Evolutionary conservation across 345 rosid species (phyloP), one percentile per base, ranked within the genome.

Genomic region (Gossypioides kirkii): DNA sequence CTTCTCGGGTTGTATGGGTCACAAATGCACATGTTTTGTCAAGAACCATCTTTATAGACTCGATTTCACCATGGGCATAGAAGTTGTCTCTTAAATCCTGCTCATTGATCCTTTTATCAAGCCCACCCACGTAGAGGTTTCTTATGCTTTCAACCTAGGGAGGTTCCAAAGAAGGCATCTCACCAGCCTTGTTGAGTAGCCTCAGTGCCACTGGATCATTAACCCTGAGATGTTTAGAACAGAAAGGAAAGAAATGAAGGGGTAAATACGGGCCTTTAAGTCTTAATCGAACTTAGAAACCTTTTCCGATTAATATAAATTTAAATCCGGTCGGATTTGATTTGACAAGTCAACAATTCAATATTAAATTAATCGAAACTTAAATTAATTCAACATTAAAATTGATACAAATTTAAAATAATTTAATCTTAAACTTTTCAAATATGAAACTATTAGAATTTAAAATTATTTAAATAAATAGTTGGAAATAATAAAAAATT

Each of bases 1-100:
- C 98, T 84, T 94, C 97, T 73, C 97, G 84, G 74, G 84, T 85
- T 74, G 97, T 91, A 79, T 94, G 92, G 25, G 97, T 85, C 66
- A 94, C 92, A 80, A 94, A 92, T 0, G 98, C 97, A 68, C 92
- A 91, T 32, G 97, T 16, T 18, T 58, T 58, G 36, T 58, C 32
- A 25, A 58, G 36, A 7, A 58, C 61, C 38, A 58, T 58, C 61
- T 58, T 58, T 23, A 58, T 23, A 1, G 17, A 58, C 20, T 23
- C 61, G 20, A 58, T 25, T 58, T 58, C 61, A 58, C 32, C 61
- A 58, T 58, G 61, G 36, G 61, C 61, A 58, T 55, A 55, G 16
- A 58, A 58, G 61, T 58, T 58, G 20, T 58, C 61, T 22, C 61
- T 58, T 58, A 58, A 25, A 58, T 58, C 61, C 20, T 58, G 36